phyloP scores from a whole-genome alignment of 2,329 filamentous ascomycete genomes.

The Sarocladiaceae sp. region DNA sequence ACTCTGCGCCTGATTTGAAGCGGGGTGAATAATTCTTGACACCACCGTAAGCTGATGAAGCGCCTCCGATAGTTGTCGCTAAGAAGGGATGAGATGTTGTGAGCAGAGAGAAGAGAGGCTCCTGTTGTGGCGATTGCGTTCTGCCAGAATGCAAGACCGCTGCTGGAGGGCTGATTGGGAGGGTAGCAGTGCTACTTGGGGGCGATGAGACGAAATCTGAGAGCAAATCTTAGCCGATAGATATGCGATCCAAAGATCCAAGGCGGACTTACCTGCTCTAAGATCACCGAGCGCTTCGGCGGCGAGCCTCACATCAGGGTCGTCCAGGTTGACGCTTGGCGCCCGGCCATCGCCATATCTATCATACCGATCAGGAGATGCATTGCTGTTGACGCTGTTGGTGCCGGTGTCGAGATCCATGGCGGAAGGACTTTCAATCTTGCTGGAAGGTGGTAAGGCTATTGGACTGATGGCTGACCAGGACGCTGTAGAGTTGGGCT shows the following conservation, averaged over 20 bases:
- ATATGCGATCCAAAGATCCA: conserved; percentile 19
- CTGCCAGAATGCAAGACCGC: conserved; percentile 8
- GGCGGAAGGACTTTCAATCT: conserved; percentile 39
- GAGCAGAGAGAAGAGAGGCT: conserved; percentile 81
- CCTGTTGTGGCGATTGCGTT: conserved; percentile 50
- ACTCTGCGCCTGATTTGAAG: conserved; percentile 85
- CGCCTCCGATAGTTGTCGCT: conserved; percentile 78
- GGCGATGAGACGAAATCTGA: conserved; percentile 66
- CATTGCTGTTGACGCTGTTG: conserved; percentile 35
- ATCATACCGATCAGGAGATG: conserved; percentile 43
- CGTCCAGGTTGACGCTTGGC: conserved; percentile 55
- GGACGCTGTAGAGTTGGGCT: conserved; percentile 17
- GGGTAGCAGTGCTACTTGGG: conserved; percentile 37
- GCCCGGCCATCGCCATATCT: conserved; percentile 39
- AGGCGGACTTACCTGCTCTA: conserved; percentile 52
- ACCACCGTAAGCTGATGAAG: conserved; percentile 77
- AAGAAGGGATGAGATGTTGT: conserved; percentile 86
- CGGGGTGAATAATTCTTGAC: conserved; percentile 89
- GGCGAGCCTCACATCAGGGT: conserved; percentile 64
- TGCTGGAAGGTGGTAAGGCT: conserved; percentile 21
- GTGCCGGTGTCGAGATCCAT: conserved; percentile 45
- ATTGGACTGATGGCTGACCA: conserved; percentile 49
- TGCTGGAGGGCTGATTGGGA: conserved; percentile 30
- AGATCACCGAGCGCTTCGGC: conserved; percentile 74
- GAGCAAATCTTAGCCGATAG: conserved; percentile 18